Base-by-base conservation (phyloP, 192 early-diverging fungal genomes). In the Powellomyces hirtus region DNA sequence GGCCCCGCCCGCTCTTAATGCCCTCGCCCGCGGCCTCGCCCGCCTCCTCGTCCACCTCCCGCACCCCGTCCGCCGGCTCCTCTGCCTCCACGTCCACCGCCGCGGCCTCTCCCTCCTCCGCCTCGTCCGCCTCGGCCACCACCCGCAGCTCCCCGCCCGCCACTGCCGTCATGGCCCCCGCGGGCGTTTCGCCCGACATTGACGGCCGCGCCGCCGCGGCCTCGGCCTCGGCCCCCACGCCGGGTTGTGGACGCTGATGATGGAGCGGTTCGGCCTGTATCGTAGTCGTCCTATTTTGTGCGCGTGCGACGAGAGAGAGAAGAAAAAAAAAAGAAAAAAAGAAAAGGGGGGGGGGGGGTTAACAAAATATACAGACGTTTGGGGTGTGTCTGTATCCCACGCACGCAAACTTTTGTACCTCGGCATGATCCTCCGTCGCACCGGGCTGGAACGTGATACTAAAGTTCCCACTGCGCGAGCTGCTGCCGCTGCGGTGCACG, bases 381-480 rank as follows among this genome's bases (percentile, higher is more conserved):
- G 40, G 18, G 8, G 18, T 42, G 18, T 42, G 40, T 42, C 10
- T 42, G 40, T 42, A 42, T 42, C 40, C 40, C 40, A 8, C 40
- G 10, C 40, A 8, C 40, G 40, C 40, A 53, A 10, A 24, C 16
- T 26, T 24, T 10, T 8, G 7, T 35, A 33, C 29, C 56, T 60
- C 59, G 24, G 6, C 59, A 27, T 22, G 29, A 37, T 38, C 35
- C n/a, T 38, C 20, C 33, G 24, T 38, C 2, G 7, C 38, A 13
- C 55, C 38, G 20, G 79, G 79, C 45, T 68, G 62, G 55, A 80
- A 80, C n/a, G 79, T 74, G 37, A 80, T 68, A 44, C 63, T 67
- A 52, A 77, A 60, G 50, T 70, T 73, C 10, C 74, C 79, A 16
- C 66, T 67, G 3, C 52, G 27, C 20, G 59, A 59, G 10, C 61